A percentile compares a stretch with the other conserved stretches of the same genome.
phyloP scores from a whole-genome alignment of 75 land plant genomes.

The Selaginella moellendorffii region DNA sequence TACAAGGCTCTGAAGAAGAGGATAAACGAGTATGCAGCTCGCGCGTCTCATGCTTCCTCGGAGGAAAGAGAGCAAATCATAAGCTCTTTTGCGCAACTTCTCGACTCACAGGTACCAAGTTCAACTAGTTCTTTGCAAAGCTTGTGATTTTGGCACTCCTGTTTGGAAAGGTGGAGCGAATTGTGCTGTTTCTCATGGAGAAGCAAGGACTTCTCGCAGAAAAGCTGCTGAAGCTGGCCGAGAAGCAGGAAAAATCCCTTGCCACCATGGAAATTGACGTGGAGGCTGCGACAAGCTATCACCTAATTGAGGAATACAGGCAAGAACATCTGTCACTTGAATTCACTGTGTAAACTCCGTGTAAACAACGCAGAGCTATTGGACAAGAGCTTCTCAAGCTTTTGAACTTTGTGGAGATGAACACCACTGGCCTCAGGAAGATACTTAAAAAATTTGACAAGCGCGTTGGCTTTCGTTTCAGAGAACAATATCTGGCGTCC shows the following conservation, averaged over 20 bases:
- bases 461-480: conserved; percentile 67
- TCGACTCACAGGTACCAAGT: conserved; percentile 22
- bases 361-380: conserved; percentile 26
- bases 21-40: conserved; percentile 19
- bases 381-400: conserved; percentile 67
- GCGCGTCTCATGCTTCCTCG: conserved; percentile 15
- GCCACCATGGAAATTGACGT: conserved; percentile 1
- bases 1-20: conserved; percentile 29
- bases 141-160: neutral
- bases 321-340: neutral
- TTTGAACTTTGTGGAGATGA: conserved; percentile 70
- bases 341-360: neutral
- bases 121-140: neutral
- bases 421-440: conserved; percentile 79
- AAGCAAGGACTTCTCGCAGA: conserved; percentile 23
- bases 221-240: conserved; percentile 20
- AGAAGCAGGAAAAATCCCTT: conserved; percentile 10
- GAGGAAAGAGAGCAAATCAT: conserved; percentile 24
- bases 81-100: conserved; percentile 19
- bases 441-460: conserved; percentile 94
- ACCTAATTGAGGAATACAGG: conserved; percentile 4
- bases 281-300: neutral
- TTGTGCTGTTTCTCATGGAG: conserved; percentile 27
- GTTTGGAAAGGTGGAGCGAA: conserved; percentile 19
- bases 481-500: conserved; percentile 77